Evolutionary conservation across 2,329 filamentous ascomycete genomes (phyloP).

Genomic region (Aspergillus amoenus): DNA sequence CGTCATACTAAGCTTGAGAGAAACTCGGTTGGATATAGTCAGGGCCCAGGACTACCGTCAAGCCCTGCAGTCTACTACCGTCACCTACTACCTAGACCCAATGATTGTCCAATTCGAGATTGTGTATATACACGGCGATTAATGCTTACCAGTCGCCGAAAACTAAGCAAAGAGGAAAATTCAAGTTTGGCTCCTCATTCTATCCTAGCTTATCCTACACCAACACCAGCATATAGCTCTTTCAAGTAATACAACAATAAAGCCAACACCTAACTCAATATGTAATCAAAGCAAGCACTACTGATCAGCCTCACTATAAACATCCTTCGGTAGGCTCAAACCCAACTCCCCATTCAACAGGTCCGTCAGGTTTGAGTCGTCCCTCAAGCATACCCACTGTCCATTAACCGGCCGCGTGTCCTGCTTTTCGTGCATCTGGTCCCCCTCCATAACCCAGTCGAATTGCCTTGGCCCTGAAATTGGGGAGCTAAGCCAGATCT

Average conservation of each 20-base stretch:
- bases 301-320: constrained; percentile 32
- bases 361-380: constrained; percentile 72
- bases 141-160: too few relatives aligned
- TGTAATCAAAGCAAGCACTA: constrained; percentile 1
- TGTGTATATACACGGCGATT: neutral
- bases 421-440: constrained; percentile 76
- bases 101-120: neutral
- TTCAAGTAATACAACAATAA: neutral
- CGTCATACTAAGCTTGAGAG: neutral
- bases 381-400: constrained; percentile 84
- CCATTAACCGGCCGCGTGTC: constrained; percentile 59
- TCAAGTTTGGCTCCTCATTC: neutral
- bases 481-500: constrained; percentile 93
- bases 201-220: neutral
- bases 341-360: constrained; percentile 75
- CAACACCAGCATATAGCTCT: neutral
- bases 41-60: neutral
- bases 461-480: constrained; percentile 89
- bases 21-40: neutral
- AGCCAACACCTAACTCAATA: neutral
- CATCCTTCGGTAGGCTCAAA: constrained; percentile 55
- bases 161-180: neutral
- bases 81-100: neutral
- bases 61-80: neutral
- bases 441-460: constrained; percentile 75